A percentile compares a stretch with the other conserved stretches of the same genome.
phyloP scores from a whole-genome alignment of 2,329 filamentous ascomycete species.

The Aquanectria penicillioides region DNA sequence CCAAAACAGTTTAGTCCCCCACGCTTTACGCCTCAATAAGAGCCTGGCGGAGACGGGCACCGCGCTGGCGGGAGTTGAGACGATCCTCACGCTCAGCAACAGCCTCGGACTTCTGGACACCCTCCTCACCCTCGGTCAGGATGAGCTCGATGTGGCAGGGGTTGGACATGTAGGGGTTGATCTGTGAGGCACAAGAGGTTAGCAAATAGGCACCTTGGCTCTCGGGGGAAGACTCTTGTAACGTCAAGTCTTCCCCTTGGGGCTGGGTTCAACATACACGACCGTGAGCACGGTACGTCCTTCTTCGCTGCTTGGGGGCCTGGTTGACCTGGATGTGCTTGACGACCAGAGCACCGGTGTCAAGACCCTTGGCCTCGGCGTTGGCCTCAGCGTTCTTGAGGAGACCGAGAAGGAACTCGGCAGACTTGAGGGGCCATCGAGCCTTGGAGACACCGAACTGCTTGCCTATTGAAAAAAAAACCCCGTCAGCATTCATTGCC shows the following conservation, averaged over 20 bases:
- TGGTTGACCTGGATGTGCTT: constrained; percentile 99
- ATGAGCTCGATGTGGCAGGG: constrained; percentile 99
- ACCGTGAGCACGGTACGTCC: constrained; percentile 99
- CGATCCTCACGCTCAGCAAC: constrained; percentile 73
- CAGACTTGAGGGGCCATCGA: constrained; percentile 99
- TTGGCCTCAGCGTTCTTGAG: constrained; percentile 98
- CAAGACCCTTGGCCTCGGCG: constrained; percentile 95
- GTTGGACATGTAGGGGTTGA: constrained; percentile 99
- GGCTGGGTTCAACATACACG: constrained; percentile 76
- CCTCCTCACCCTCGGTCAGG: constrained; percentile 96
- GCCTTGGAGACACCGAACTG: constrained; percentile 97
- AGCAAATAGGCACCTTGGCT: no score
- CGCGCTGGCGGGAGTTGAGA: constrained; percentile 93
- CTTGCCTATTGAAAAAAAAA: constrained; percentile 75
- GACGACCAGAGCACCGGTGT: constrained; percentile 96
- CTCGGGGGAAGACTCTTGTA: no score
- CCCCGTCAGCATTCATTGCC: constrained; percentile 40
- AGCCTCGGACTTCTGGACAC: constrained; percentile 94
- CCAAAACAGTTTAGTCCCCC: constrained; percentile 38
- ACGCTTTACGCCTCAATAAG: constrained; percentile 70
- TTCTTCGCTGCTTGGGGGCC: constrained; percentile 98
- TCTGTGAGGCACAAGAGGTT: constrained; percentile 66
- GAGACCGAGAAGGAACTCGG: constrained; percentile 96
- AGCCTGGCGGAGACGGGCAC: constrained; percentile 71
- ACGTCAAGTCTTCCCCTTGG: no score